Evolutionary conservation across 2,329 filamentous ascomycete species (phyloP), one percentile per base, ranked within the genome.

Genomic region (Trichophyton mentagrophytes): DNA sequence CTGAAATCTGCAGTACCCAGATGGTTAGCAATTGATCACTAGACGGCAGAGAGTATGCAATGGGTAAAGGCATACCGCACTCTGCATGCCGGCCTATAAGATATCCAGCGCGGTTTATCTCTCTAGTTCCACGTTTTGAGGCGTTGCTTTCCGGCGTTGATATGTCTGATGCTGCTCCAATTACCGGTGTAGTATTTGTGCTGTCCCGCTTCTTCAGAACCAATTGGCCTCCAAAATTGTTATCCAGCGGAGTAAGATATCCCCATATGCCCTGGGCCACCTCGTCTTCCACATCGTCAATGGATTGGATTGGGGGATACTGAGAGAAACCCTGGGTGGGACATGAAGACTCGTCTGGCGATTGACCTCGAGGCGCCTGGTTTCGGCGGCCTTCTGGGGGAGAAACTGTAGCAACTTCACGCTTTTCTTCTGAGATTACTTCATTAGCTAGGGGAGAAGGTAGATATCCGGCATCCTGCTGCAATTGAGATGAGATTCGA

Each of bases 81-180:
- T 99, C 93, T 1, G 88, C 86, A 76, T 99, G 93, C 65, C 93
- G 83, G 42, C 93, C 93, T 64, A 99, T 87, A 60, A 99, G 76
- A 71, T 95, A 99, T 33, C 93, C 93, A 46, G 88, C 86, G 0
- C 90, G 85, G 13, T 87, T 80, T 20, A 84, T 76, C 81, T 83
- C 64, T 63, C 63, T 57, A 30, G 57, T 7, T 57, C 57, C 44
- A 80, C 79, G 51, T 9, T 55, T 55, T 9, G 51, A 55, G 6
- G 15, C 20, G 25, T 15, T 20, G 27, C 51, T 55, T 27, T 30
- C 51, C 6, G 51, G 51, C 2, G 51, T 55, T 15, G 51, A n/a
- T 55, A 38, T 38, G 33, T 13, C 33, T 13, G 33, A 38, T 38
- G 33, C n/a, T 13, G 30, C 27, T 36, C 27, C 51, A 70, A 20